Base-by-base conservation (phyloP, 495 filamentous ascomycete species). In the Penicillium verhagenii region DNA sequence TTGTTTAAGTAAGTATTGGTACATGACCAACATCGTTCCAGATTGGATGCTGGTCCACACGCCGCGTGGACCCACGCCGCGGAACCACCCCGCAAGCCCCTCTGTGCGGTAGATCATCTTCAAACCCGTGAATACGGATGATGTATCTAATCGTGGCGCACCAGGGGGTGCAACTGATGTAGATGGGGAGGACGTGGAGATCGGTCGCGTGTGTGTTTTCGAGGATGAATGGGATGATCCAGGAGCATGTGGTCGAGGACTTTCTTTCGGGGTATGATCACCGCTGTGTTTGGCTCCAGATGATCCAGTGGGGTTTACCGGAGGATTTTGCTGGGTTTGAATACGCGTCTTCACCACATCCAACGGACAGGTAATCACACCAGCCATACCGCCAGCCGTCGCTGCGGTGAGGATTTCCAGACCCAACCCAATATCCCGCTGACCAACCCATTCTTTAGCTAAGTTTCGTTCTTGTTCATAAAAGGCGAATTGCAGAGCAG, bases 31-130 rank as follows among this genome's bases (percentile, higher is more conserved):
- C 94, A 98, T 98, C 46, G 92, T 96, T 21, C 93, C 89, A 64
- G 89, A 94, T 73, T 98, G 94, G 45, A 97, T 89, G 66, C 91
- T 95, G 44, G 94, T 97, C 94, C 94, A 98, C n/a, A 97, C 91
- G 51, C 85, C 84, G 28, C 94, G 83, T 8, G 94, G 94, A 5
- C 91, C 94, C 29, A 98, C 94, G 11, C 94, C 94, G 31, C 95
- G 84, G 70, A 98, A 98, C 85, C 92, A 96, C 10, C 94, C 95
- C 1, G 74, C 82, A 33, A 97, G 51, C 1, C 94, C 94, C 68
- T 98, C 94, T 2, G 86, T 88, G 55, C 81, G 82, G 72, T 97
- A 98, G 42, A 98, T 92, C 28, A 94, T 78, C 61, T 77, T 86
- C 47, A 98, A 72, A 0, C 94, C 95, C 0, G 83, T 93, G 47